These are phyloP conservation scores for Dioscorea dumetorum DNA, from an alignment of 106 monocot genomes.

Conservation along the genomic window DNA sequence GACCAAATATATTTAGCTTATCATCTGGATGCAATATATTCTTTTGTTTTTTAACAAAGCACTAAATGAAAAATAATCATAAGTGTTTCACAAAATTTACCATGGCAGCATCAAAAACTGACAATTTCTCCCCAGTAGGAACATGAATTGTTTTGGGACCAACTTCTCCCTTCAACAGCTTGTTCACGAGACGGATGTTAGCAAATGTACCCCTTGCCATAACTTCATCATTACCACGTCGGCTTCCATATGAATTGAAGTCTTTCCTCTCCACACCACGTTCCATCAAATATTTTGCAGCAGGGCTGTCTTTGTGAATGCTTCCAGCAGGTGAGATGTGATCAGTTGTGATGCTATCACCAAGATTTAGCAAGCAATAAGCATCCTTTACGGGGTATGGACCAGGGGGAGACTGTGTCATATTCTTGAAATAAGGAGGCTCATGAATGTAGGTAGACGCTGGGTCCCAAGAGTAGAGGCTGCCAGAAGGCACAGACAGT, in stretches of 20 bases:
- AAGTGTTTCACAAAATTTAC: conserved; percentile 20
- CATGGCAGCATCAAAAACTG: conserved; percentile 90
- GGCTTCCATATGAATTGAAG: conserved; percentile 94
- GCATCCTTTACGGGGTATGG: conserved; percentile 76
- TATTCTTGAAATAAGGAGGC: conserved; percentile 93
- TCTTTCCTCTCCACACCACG: conserved; percentile 78
- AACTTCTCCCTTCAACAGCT: conserved; percentile 84
- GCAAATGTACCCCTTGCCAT: conserved; percentile 98
- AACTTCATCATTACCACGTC: conserved; percentile 85
- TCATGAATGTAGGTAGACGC: conserved; percentile 79
- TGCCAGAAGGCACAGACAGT: conserved; percentile 39
- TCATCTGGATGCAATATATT: neutral
- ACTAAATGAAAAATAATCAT: too few species aligned
- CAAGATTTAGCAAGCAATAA: conserved; percentile 77
- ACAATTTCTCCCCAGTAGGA: conserved; percentile 80
- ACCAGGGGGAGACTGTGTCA: conserved; percentile 87
- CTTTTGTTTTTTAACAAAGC: too few species aligned
- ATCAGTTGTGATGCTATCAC: conserved; percentile 88
- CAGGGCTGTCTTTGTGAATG: conserved; percentile 86
- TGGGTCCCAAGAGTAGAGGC: conserved; percentile 61
- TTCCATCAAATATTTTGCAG: conserved; percentile 69
- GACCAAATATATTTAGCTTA: neutral
- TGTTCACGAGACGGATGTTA: conserved; percentile 83
- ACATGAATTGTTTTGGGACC: conserved; percentile 83
- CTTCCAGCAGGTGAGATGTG: conserved; percentile 97